Evolutionary conservation across 1,284 basidiomycete genomes (phyloP), one percentile per base, ranked within the genome.

Genomic region (Meira nashicola): DNA sequence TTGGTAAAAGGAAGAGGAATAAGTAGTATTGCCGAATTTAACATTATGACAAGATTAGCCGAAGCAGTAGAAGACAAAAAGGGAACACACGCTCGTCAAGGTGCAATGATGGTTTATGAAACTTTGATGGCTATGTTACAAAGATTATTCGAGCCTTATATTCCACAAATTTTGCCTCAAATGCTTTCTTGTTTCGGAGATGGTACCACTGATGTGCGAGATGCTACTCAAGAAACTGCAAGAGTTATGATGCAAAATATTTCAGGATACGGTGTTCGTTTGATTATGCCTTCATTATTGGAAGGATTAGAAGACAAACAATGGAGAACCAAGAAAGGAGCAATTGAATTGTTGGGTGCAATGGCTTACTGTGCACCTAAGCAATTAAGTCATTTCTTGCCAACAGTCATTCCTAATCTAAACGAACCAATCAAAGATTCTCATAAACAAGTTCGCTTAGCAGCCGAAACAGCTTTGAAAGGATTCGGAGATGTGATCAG

Each of bases 331-430:
- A 98, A 98, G 83, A 97, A 97, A 78, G 81, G 95, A 84, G 94
- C 92, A 2, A 96, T 98, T 66, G 95, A 98, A 78, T 81, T 98
- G n/a, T 83, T 98, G 57, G 95, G 95, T 39, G 89, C 93, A 82
- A 98, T 98, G 93, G 95, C 95, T 0, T 98, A 94, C 80, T 95
- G 94, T 80, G 92, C 95, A 6, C 95, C 94, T 1, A 86, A 87
- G 53, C 95, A 99, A 79, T 85, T 98, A 12, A 96, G 95, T 0
- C 83, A 92, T 23, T 97, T 94, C 2, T 83, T 99, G 6, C 95
- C 95, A 1, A 91, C 95, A 49, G 91, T 98, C 77, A 95, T 99
- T 60, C 95, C 95, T 7, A 87, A 90, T 23, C 82, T 99, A 12
- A 96, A 93, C 37, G 90, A 88, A 17, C 93, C 97, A 54, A 82